phyloP scores from a whole-genome alignment of 2,329 filamentous ascomycete species.

The Lecanosticta acicola region DNA sequence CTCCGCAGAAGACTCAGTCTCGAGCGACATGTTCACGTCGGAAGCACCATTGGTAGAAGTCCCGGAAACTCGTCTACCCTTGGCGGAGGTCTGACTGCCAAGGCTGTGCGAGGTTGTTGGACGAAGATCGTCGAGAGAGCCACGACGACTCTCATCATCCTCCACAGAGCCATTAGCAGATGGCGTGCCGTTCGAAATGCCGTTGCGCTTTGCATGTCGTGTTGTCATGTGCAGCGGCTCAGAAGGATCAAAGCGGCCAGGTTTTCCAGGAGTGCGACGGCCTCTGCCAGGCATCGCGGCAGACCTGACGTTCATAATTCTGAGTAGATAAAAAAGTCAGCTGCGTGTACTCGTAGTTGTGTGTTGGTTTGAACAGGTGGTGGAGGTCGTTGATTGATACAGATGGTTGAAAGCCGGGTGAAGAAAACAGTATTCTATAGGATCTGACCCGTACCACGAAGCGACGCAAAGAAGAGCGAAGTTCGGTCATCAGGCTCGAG shows the following conservation, averaged over 20 bases:
- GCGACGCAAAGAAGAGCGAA: neutral
- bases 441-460: neutral
- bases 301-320: constrained; percentile 9
- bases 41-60: constrained; percentile 13
- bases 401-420: neutral
- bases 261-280: constrained; percentile 18
- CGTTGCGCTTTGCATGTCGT: constrained; percentile 26
- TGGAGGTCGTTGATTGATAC: neutral
- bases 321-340: neutral
- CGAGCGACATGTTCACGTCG: constrained; percentile 13
- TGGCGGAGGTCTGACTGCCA: constrained; percentile 21
- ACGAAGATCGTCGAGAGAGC: constrained; percentile 22
- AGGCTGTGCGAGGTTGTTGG: constrained; percentile 23
- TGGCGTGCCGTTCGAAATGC: constrained; percentile 14
- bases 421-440: neutral
- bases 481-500: neutral
- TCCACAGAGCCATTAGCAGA: constrained; percentile 26
- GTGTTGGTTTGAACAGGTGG: neutral
- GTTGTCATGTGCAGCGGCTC: constrained; percentile 48
- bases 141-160: constrained; percentile 20
- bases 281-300: constrained; percentile 13
- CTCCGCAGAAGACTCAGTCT: constrained; percentile 7
- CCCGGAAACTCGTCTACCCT: constrained; percentile 17
- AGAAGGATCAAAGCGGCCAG: constrained; percentile 40
- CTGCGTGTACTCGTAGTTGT: neutral